phyloP scores from a whole-genome alignment of 75 land plant species.

The Sequoiadendron giganteum region DNA sequence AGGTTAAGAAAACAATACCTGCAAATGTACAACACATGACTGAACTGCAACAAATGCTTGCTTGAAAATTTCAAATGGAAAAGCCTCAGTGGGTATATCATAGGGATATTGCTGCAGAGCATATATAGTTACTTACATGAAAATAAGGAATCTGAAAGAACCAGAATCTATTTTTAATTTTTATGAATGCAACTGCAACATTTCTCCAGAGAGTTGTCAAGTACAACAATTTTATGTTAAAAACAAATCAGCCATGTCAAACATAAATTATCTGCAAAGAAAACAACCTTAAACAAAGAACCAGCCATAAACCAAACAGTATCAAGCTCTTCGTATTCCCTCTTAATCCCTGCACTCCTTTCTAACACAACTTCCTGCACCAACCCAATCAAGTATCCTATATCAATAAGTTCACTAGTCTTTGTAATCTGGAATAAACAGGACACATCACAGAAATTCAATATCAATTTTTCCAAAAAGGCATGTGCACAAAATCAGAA shows the following conservation, averaged over 20 bases:
- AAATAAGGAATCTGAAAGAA: background rate
- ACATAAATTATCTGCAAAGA: background rate
- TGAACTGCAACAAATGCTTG: constrained; percentile 99
- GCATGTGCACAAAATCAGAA: background rate
- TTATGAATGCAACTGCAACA: constrained; percentile 1
- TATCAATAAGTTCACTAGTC: background rate
- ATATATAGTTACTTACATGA: background rate
- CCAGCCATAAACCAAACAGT: constrained; percentile 99
- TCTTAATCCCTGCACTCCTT: constrained; percentile 84
- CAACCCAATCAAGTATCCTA: background rate
- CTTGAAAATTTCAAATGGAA: constrained; percentile 95
- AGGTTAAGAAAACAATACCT: constrained; percentile 44
- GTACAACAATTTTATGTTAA: background rate
- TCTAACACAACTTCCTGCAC: constrained; percentile 74
- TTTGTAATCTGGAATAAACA: constrained; percentile 10
- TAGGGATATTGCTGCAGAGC: constrained; percentile 93
- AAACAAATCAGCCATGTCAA: background rate
- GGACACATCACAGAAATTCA: background rate
- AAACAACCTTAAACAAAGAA: constrained; percentile 86
- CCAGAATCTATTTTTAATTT: background rate
- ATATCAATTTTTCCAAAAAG: background rate
- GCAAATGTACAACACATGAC: constrained; percentile 98
- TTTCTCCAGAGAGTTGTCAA: background rate
- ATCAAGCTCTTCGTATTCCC: constrained; percentile 95
- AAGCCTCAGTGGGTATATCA: constrained; percentile 98